Percentiles rank a stretch among this genome's conserved stretches.
These are phyloP conservation scores for Aspergillus coremiiformis DNA, from an alignment of 495 filamentous ascomycete genomes.

Conservation along the genomic window DNA sequence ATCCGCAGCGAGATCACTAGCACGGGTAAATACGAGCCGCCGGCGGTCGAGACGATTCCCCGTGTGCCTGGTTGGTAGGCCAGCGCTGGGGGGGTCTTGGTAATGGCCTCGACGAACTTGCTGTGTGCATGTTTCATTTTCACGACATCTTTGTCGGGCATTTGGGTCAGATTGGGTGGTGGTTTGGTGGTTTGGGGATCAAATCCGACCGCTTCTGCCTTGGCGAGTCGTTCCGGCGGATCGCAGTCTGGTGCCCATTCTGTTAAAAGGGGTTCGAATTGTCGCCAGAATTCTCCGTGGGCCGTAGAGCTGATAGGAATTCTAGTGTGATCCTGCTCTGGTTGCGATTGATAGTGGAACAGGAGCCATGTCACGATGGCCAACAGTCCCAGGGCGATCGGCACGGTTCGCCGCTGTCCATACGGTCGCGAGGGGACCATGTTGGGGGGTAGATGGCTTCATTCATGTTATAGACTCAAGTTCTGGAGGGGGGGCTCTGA, in stretches of 20 bases:
- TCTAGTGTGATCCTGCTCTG: not conserved
- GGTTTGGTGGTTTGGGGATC: not conserved
- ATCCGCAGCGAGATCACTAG: conserved; percentile 42
- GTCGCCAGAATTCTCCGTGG: not conserved
- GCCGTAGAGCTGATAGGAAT: not conserved
- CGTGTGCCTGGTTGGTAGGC: conserved; percentile 27
- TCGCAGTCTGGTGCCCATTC: not conserved
- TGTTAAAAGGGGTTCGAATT: not conserved
- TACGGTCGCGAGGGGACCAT: not conserved
- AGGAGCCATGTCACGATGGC: not conserved
- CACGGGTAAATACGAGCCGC: conserved; percentile 28
- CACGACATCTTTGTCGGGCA: not conserved
- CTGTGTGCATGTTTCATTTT: conserved; percentile 26
- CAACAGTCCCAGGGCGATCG: not conserved
- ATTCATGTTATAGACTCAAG: not conserved
- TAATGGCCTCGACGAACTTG: conserved; percentile 25
- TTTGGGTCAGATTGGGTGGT: not conserved
- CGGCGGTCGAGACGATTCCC: conserved; percentile 39
- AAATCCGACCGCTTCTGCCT: not conserved
- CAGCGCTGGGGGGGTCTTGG: conserved; percentile 20
- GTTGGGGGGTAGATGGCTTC: not conserved
- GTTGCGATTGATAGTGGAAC: not conserved
- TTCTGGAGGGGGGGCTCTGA: not conserved
- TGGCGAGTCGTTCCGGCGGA: not conserved
- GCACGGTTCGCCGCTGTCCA: not conserved